Evolutionary conservation across 176 grass and related monocot species (phyloP), one percentile per base, ranked within the genome.

Genomic region (Chrysopogon serrulatus): DNA sequence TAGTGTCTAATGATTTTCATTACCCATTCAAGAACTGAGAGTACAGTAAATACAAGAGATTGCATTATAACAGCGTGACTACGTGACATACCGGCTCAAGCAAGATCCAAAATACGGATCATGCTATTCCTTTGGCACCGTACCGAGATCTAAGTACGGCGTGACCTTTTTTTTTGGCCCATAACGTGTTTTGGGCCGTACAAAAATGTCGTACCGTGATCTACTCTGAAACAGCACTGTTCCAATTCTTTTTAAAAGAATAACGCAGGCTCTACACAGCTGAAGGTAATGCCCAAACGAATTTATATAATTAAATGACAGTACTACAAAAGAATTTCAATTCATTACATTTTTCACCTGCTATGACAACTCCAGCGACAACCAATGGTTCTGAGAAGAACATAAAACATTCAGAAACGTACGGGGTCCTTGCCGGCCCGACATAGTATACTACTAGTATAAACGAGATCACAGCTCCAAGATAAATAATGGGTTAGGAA

Each of bases 401-500:
- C 26, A 39, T 62, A 66, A 76, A 86, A 16, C 72, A 85, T 81
- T 86, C 76, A 92, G 76, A 67, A 84, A 76, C 85, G 12, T 78
- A 80, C 63, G 24, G 86, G 61, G 44, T 65, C 33, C 68, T 69
- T 57, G 31, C 83, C n/a, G 56, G 56, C 76, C 70, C 68, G 62
- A 71, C 83, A n/a, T 3, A 18, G 2, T 49, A 62, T 69, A 82
- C n/a, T n/a, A n/a, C n/a, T 73, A 32, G 81, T 90, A 79, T 71
- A 54, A 33, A 89, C 62, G 84, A 65, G 71, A 80, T 44, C 26
- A 71, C 73, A 27, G 28, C 26, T 77, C n/a, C 60, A 95, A 88
- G 60, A 63, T 63, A 64, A 64, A 64, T 40, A 91, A 89, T 90
- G 78, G 73, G 82, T 95, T 86, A 95, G 85, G 83, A 84, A 87